These are phyloP conservation scores for Irpex sp. DNA, from an alignment of 1,284 basidiomycete genomes.

Conservation along the genomic window DNA sequence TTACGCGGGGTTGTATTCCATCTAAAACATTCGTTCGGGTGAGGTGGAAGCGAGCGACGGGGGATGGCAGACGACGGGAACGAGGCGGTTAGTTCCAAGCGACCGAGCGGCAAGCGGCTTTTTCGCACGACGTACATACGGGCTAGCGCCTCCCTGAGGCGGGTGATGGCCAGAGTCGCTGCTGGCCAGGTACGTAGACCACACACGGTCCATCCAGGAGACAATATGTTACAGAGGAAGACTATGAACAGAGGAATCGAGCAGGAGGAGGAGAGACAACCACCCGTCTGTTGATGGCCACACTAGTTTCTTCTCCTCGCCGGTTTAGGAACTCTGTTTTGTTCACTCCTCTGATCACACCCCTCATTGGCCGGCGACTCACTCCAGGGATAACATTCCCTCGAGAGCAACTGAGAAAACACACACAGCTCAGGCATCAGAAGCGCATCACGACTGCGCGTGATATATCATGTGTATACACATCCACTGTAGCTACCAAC, in stretches of 20 bases:
- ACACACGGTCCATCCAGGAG: slow-evolving; percentile 42
- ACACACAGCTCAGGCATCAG: not conserved
- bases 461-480: not conserved
- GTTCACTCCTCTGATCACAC: not conserved
- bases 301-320: not conserved
- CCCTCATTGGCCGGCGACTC: no score
- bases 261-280: not conserved
- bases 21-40: slow-evolving; percentile 21
- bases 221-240: slow-evolving; percentile 1
- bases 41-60: slow-evolving; percentile 3
- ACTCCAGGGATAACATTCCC: not conserved
- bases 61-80: slow-evolving; percentile 8
- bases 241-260: slow-evolving; percentile 2
- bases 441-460: not conserved
- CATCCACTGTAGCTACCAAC: not conserved
- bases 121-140: slow-evolving; percentile 24
- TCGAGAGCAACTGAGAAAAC: not conserved
- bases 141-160: slow-evolving; percentile 4
- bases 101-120: slow-evolving; percentile 4
- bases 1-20: slow-evolving; percentile 25
- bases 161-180: slow-evolving; percentile 12
- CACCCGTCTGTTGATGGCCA: not conserved
- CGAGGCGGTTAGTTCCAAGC: slow-evolving; percentile 3
- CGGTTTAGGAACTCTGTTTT: not conserved
- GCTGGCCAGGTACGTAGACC: slow-evolving; percentile 44